Evolutionary conservation across 352 stramenopile species (phyloP), one percentile per base, ranked within the genome.

Genomic region (Pythium biforme): DNA sequence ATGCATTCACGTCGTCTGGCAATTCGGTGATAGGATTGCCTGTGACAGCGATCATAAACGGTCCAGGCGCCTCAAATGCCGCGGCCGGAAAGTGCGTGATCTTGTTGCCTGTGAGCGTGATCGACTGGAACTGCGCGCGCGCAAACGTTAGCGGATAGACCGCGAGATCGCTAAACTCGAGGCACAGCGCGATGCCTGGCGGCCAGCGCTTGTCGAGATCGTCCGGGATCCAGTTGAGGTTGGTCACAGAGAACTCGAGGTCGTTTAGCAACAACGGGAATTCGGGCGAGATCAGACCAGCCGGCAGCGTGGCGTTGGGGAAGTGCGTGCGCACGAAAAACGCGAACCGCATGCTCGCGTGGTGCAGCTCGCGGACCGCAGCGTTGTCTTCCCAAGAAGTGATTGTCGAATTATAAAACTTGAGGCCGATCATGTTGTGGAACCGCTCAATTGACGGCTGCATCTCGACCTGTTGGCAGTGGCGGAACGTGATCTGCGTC

Each of bases 391-490:
- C 29, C 75, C 75, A 83, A 3, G 68, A 51, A 0, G 27, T 10
- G 29, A 83, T 57, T 5, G 70, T 77, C 19, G 64, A 64, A 20
- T 83, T 83, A 63, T 79, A 79, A 3, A 77, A 48, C 58, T 81
- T 76, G 43, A 81, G 41, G 1, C 58, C 72, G 11, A 59, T 64
- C 4, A 83, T 60, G 14, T 48, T 56, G 4, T 12, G 34, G 29
- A 81, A 81, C 2, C 60, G 19, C 8, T 49, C 43, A 26, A 83
- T 49, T n/a, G 59, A 50, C 10, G 62, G 7, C 1, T 72, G 64
- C 4, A 83, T 61, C 40, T 71, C 64, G 0, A 83, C 25, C 5
- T 46, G 15, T 3, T 64, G 50, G 34, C 73, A 83, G 57, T 83
- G 73, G 9, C 66, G 64, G 59, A 81, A 63, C 15, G 75, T 45